Evolutionary conservation across 441 rosid genomes (phyloP).

Genomic region (Populus hybrid): DNA sequence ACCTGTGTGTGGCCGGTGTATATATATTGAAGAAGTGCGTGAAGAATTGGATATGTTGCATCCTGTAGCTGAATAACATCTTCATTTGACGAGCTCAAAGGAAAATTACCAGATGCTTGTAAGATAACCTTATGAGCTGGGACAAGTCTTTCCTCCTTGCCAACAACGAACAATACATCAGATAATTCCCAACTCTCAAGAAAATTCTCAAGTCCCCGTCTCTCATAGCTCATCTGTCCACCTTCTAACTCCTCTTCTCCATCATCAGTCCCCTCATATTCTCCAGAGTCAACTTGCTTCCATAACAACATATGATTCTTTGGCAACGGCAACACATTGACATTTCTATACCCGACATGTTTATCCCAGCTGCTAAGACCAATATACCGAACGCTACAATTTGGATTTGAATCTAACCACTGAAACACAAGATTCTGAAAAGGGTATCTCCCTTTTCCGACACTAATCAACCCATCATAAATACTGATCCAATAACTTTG

Average conservation of each 20-base stretch:
- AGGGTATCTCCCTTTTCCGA: slow-evolving; percentile 94
- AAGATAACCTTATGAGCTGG: slow-evolving; percentile 91
- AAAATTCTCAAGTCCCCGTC: slow-evolving; percentile 82
- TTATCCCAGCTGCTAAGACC: slow-evolving; percentile 98
- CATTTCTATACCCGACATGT: slow-evolving; percentile 97
- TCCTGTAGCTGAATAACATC: slow-evolving; percentile 50
- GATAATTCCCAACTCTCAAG: slow-evolving; percentile 81
- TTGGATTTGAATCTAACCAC: slow-evolving; percentile 91
- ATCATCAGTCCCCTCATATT: slow-evolving; percentile 45
- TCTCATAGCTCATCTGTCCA: slow-evolving; percentile 40
- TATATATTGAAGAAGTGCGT: slow-evolving; percentile 81
- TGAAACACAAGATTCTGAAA: slow-evolving; percentile 89
- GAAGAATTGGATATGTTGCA: slow-evolving; percentile 56
- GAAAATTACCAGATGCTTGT: slow-evolving; percentile 78
- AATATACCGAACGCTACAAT: slow-evolving; percentile 78
- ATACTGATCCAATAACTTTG: slow-evolving; percentile 96
- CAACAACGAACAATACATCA: slow-evolving; percentile 69
- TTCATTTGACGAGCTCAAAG: slow-evolving; percentile 38
- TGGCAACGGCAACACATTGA: slow-evolving; percentile 81
- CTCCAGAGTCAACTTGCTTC: slow-evolving; percentile 78
- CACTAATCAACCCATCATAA: slow-evolving; percentile 86
- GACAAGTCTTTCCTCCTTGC: slow-evolving; percentile 54
- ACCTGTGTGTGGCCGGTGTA: slow-evolving; percentile 84
- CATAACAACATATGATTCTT: slow-evolving; percentile 72
- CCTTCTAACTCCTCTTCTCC: slow-evolving; percentile 49